Evolutionary conservation across 2,329 filamentous ascomycete genomes (phyloP), one percentile per base, ranked within the genome.

Genomic region (Stylonectria norvegica): DNA sequence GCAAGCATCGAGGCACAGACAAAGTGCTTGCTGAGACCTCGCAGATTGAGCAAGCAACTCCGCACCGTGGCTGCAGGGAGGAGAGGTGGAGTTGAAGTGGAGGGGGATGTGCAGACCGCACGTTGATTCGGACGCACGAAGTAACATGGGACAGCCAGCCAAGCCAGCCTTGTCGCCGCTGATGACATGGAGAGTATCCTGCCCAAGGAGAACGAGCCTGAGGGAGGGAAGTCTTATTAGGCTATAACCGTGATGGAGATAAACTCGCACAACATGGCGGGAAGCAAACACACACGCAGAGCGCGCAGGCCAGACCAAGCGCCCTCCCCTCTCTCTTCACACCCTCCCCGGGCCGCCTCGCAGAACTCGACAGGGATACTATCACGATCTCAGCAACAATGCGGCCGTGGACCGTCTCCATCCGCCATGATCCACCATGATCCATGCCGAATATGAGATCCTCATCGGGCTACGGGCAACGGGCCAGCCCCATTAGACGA

Each of bases 381-480:
- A 6, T 14, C 27, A 8, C 27, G 27, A 29, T 29, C 27, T 29
- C 12, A n/a, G n/a, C n/a, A n/a, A n/a, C 5, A 29, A 29, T 29
- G 27, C 27, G 12, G 27, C n/a, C 27, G 6, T 29, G 27, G 31
- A 8, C n/a, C n/a, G n/a, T n/a, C n/a, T n/a, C n/a, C n/a, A n/a
- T n/a, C n/a, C n/a, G n/a, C n/a, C n/a, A n/a, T n/a, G n/a, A n/a
- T n/a, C n/a, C n/a, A n/a, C n/a, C n/a, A n/a, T n/a, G n/a, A n/a
- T n/a, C 48, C 45, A 45, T 38, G 33, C 37, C 50, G 51, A 50
- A 42, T 39, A n/a, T 46, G 49, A 55, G 51, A 56, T 56, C 53
- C 47, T 44, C 51, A 55, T 55, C 46, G 43, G 45, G 52, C 40
- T 53, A 41, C 45, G 22, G 7, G 37, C 43, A 49, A 50, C n/a